Percentiles rank a stretch among this genome's conserved stretches.
Evolutionary conservation across 1,284 basidiomycete genomes (phyloP).

Genomic region (Peniophora sp.): DNA sequence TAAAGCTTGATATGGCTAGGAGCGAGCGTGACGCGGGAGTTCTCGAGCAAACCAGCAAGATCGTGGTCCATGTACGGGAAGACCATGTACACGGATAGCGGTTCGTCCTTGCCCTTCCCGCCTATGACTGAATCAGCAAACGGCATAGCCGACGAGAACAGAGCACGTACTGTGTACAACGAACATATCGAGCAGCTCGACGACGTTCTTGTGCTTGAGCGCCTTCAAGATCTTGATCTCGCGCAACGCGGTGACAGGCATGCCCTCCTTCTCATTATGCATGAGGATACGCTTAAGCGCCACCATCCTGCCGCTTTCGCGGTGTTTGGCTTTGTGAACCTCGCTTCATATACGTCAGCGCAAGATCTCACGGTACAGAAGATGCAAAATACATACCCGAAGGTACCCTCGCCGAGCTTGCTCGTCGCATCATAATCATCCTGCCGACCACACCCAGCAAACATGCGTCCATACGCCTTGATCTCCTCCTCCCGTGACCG

Average conservation of each 20-base stretch:
- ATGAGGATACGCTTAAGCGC: conserved; percentile 94
- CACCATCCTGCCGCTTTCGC: conserved; percentile 54
- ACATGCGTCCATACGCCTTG: conserved; percentile 55
- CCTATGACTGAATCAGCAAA: conserved; percentile 26
- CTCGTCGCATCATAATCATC: conserved; percentile 75
- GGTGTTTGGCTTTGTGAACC: conserved; percentile 80
- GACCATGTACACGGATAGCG: conserved; percentile 93
- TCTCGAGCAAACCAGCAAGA: conserved; percentile 89
- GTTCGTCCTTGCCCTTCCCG: conserved; percentile 44
- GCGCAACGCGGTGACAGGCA: conserved; percentile 95
- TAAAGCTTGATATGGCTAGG: conserved; percentile 92
- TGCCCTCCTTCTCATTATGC: conserved; percentile 94
- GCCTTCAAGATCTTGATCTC: conserved; percentile 97
- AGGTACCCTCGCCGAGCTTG: conserved; percentile 92
- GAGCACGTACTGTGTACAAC: conserved; percentile 55
- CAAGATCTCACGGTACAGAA: conserved; percentile 1
- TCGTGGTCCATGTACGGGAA: conserved; percentile 99
- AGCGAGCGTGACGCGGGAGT: conserved; percentile 74
- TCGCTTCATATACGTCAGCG: conserved; percentile 42
- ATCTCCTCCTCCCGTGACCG: conserved; percentile 61
- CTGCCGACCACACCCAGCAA: conserved; percentile 73
- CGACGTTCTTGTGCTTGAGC: conserved; percentile 79
- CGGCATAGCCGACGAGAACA: background rate
- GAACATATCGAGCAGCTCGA: conserved; percentile 92
- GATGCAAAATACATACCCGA: conserved; percentile 56